Conservation (phyloP, 495 filamentous ascomycete species). For the Parmelia sp. region DNA sequence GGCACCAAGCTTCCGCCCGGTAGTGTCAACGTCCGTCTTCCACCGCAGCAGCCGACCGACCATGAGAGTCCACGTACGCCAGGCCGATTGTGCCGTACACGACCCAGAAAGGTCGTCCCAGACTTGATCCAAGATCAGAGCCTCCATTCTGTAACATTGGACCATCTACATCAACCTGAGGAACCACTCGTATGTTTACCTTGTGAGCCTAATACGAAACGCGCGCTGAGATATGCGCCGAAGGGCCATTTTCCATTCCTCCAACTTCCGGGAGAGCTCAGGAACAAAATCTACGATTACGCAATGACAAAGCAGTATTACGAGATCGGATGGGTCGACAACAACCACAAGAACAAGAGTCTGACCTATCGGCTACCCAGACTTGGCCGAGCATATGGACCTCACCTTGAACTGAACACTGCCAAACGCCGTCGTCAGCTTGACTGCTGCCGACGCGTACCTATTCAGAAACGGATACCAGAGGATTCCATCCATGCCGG, state of each 20-base stretch:
- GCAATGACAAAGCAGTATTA: constrained; percentile 18
- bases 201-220: constrained; percentile 4
- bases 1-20: not conserved
- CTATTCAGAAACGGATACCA: constrained; percentile 6
- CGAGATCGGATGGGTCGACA: constrained; percentile 19
- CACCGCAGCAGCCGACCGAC: not conserved
- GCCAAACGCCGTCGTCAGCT: constrained; percentile 19
- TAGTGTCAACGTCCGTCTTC: not conserved
- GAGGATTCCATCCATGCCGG: constrained; percentile 3
- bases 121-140: not conserved
- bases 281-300: constrained; percentile 24
- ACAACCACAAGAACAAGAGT: constrained; percentile 15
- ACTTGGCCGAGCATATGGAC: not conserved
- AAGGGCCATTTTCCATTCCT: constrained; percentile 21
- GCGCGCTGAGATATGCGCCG: constrained; percentile 12
- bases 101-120: constrained; percentile 7
- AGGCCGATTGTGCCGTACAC: not conserved
- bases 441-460: constrained; percentile 10
- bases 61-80: not conserved
- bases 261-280: constrained; percentile 21
- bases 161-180: not conserved
- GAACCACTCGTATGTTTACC: constrained; percentile 12
- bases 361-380: constrained; percentile 11
- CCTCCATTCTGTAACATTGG: not conserved
- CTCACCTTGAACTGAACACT: not conserved